Conservation (phyloP, 1,139 yeast genomes). For the Lodderomyces jiufengensis region DNA sequence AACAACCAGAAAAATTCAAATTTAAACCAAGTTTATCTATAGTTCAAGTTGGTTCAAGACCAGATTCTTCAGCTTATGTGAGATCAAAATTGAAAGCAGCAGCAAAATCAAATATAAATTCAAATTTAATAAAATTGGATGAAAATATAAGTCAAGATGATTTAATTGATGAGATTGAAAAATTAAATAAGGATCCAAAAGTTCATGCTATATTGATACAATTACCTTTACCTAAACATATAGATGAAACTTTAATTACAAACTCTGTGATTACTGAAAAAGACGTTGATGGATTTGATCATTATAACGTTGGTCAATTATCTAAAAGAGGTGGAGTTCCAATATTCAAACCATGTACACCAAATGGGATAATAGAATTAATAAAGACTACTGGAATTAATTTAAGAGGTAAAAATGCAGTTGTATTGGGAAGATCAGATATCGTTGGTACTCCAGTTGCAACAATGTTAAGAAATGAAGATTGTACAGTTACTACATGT, state of each 20-base stretch:
- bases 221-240: slow-evolving; percentile 67
- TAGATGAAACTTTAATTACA: slow-evolving; percentile 65
- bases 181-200: slow-evolving; percentile 56
- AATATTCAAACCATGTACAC: slow-evolving; percentile 73
- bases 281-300: slow-evolving; percentile 80
- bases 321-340: slow-evolving; percentile 73
- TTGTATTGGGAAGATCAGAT: slow-evolving; percentile 77
- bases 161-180: slow-evolving; percentile 51
- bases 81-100: slow-evolving; percentile 74
- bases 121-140: slow-evolving; percentile 55
- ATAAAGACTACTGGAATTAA: slow-evolving; percentile 59
- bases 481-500: slow-evolving; percentile 74
- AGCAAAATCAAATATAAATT: slow-evolving; percentile 59
- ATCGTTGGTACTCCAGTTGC: slow-evolving; percentile 83
- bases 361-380: slow-evolving; percentile 69
- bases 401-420: slow-evolving; percentile 67
- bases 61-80: slow-evolving; percentile 76
- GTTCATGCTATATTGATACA: slow-evolving; percentile 73
- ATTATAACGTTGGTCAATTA: slow-evolving; percentile 72
- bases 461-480: slow-evolving; percentile 63
- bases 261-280: slow-evolving; percentile 64
- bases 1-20: slow-evolving; percentile 25
- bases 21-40: slow-evolving; percentile 66
- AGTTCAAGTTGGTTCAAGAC: slow-evolving; percentile 71
- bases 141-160: slow-evolving; percentile 54